Evolutionary conservation across 306 rosid genomes (phyloP), one percentile per base, ranked within the genome.

Genomic region (Acacia acuminata): DNA sequence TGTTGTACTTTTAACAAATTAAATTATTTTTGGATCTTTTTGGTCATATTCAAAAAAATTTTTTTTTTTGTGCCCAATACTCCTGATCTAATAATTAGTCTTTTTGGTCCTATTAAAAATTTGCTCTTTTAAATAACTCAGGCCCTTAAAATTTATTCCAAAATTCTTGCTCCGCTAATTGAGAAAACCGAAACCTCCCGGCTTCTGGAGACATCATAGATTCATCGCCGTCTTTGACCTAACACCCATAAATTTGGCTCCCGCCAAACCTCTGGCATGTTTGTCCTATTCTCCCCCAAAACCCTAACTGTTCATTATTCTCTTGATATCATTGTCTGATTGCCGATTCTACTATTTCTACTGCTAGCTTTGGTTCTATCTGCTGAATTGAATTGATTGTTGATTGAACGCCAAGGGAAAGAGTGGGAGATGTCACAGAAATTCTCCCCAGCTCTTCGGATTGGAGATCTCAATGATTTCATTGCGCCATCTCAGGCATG

Each of bases 401-500:
- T 65, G 61, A 82, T 36, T 78, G 61, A 40, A n/a, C 64, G 2
- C 50, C 14, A 77, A 73, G 48, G 19, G 20, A 10, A 8, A 19
- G 81, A 40, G 47, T 25, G 4, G 51, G 47, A 83, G 80, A 95
- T 95, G 99, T 91, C 99, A 13, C 92, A 93, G 81, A 95, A 93
- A 79, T 93, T 96, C 90, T 96, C 98, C 42, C 88, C 99, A 8
- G 89, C 88, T 51, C 94, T 96, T 84, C 94, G 98, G 71, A 92
- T 96, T 72, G 94, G 95, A 71, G 99, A 96, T 85, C 93, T 96
- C 80, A 96, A 88, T 80, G 99, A 96, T 82, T 96, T 85, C 88
- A 90, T 96, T 36, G 94, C 99, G 8, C 99, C 99, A 7, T 90
- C 98, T 7, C 98, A 96, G 82, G 94, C 90, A 43, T 96, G 98